These are phyloP conservation scores for Boletus semigastroideus DNA, from an alignment of 1,284 basidiomycete species.

Conservation along the genomic window DNA sequence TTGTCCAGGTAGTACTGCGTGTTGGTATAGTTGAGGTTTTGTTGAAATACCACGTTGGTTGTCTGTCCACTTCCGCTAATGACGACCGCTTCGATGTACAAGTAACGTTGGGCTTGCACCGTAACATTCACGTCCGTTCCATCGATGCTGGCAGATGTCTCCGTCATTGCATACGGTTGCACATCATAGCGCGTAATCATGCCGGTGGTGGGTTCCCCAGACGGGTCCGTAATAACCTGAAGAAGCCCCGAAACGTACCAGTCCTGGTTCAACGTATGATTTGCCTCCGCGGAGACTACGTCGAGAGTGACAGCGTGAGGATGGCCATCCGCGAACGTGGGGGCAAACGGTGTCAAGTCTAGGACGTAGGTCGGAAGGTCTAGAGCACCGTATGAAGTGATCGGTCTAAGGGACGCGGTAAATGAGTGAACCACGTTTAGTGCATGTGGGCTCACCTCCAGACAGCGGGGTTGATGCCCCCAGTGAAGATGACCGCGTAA, in stretches of 20 bases:
- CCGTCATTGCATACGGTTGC: conserved; percentile 53
- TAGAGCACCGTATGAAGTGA: conserved; percentile 74
- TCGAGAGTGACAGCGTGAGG: conserved; percentile 70
- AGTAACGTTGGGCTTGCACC: conserved; percentile 41
- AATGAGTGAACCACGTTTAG: neutral
- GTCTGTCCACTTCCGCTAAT: conserved; percentile 47
- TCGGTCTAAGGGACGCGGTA: conserved; percentile 49
- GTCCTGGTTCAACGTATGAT: conserved; percentile 65
- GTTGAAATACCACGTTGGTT: conserved; percentile 47
- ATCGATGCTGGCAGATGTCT: conserved; percentile 43
- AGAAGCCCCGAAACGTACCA: conserved; percentile 78
- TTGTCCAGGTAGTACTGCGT: conserved; percentile 48
- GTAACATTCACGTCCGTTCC: conserved; percentile 48
- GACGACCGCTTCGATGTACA: conserved; percentile 50
- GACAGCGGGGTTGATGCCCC: conserved; percentile 70
- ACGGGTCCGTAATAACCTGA: conserved; percentile 67
- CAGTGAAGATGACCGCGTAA: conserved; percentile 78
- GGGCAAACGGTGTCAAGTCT: conserved; percentile 78
- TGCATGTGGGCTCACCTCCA: conserved; percentile 53
- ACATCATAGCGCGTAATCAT: conserved; percentile 59
- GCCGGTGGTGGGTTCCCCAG: conserved; percentile 63
- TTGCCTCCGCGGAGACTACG: conserved; percentile 68
- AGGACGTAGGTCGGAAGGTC: conserved; percentile 78
- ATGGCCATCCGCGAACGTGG: conserved; percentile 64
- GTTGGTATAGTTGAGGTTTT: conserved; percentile 47